Evolutionary conservation across 2,329 filamentous ascomycete species (phyloP), one percentile per base, ranked within the genome.

Genomic region (Aureobasidium sp.): DNA sequence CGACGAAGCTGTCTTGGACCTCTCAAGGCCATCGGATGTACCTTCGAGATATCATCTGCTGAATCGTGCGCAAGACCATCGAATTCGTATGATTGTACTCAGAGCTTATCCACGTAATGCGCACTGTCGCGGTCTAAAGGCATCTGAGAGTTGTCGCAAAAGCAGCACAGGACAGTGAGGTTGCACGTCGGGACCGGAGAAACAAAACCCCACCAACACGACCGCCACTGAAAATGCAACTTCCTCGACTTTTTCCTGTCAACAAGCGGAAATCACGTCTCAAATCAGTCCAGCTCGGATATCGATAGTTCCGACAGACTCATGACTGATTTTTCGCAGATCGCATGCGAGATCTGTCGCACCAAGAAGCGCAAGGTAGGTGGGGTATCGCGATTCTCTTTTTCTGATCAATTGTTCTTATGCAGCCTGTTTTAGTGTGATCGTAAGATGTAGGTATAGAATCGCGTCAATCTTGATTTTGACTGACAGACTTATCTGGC

Each of bases 301-400:
- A 12, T 34, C 31, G 9, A 12, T 34, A 34, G 31, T 12, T 34
- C 9, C 12, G 31, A 34, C 31, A 34, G 31, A 12, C 31, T 34
- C 9, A 55, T 55, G 52, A 55, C 17, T 5, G 9, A 22, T 9
- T 58, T 37, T 9, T 58, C 55, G n/a, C 55, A 14, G 7, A 58
- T 58, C 9, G 55, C 55, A 15, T 58, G 55, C 31, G 55, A 58
- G 8, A 44, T 29, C 4, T 58, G 55, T 15, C 55, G 55, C 31
- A 27, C 42, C 6, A 58, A 58, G 14, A 58, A 58, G 37, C 27
- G 55, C 11, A 58, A 58, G 55, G 55, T 58, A 58, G 29, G 41
- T 14, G 11, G 9, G 9, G 9, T 34, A 9, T 34, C 31, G 31
- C 31, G 31, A 34, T 34, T 34, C 2, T 34, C 11, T 34, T 34